phyloP scores from a whole-genome alignment of 495 filamentous ascomycete genomes.

The Aspergillus affinis region DNA sequence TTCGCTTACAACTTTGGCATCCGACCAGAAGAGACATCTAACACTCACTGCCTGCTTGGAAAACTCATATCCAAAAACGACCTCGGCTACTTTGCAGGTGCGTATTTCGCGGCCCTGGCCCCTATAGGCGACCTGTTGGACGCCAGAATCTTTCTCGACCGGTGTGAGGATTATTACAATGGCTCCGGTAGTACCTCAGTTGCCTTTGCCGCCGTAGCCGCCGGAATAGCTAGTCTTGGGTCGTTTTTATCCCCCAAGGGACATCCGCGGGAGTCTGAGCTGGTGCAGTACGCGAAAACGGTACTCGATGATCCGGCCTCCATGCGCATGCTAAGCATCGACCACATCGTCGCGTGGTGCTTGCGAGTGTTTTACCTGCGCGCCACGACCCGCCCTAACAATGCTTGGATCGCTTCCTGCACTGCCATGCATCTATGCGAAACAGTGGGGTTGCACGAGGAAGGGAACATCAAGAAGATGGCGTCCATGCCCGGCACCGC shows the following conservation, averaged over 20 bases:
- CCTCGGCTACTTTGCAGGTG: slow-evolving; percentile 20
- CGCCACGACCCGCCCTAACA: slow-evolving; percentile 33
- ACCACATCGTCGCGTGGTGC: slow-evolving; percentile 36
- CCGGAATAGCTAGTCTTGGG: slow-evolving; percentile 30
- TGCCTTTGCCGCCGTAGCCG: slow-evolving; percentile 31
- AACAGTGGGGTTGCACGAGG: slow-evolving; percentile 28
- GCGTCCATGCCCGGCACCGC: slow-evolving; percentile 24
- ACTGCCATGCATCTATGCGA: slow-evolving; percentile 35
- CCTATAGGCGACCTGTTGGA: slow-evolving; percentile 29
- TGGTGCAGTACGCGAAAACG: slow-evolving; percentile 33
- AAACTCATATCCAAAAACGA: slow-evolving; percentile 30
- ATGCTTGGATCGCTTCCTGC: slow-evolving; percentile 39
- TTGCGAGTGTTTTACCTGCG: slow-evolving; percentile 36
- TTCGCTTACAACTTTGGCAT: slow-evolving; percentile 36
- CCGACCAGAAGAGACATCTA: slow-evolving; percentile 31
- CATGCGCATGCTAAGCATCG: slow-evolving; percentile 28
- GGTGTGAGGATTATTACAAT: slow-evolving; percentile 32
- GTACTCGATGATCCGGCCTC: slow-evolving; percentile 35
- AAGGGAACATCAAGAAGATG: slow-evolving; percentile 31
- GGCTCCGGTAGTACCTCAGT: slow-evolving; percentile 17
- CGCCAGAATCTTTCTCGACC: slow-evolving; percentile 28
- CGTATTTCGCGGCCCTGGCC: slow-evolving; percentile 26
- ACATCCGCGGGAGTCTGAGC: slow-evolving; percentile 29
- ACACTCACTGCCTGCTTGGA: slow-evolving; percentile 21
- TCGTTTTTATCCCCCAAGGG: slow-evolving; percentile 31